Conservation (phyloP, 1,284 basidiomycete species). For the Leccinum pallidistipes region DNA sequence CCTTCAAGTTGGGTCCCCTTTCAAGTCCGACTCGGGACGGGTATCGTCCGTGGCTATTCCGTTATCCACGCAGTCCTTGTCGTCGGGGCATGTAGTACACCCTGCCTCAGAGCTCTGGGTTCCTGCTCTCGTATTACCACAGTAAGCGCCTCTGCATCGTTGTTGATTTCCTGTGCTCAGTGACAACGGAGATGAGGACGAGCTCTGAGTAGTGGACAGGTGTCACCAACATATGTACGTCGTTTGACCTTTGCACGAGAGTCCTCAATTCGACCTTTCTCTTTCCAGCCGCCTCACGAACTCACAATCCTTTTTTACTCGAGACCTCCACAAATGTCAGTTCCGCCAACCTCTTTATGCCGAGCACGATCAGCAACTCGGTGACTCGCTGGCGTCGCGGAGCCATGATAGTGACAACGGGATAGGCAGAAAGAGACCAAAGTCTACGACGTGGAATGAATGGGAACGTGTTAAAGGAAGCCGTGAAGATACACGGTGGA, state of each 20-base stretch:
- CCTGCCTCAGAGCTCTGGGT: slow-evolving; percentile 29
- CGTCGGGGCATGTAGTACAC: slow-evolving; percentile 34
- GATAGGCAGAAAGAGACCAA: slow-evolving; percentile 23
- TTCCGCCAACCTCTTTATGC: slow-evolving; percentile 36
- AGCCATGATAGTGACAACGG: slow-evolving; percentile 5
- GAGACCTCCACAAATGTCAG: slow-evolving; percentile 43
- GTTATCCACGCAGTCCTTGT: slow-evolving; percentile 35
- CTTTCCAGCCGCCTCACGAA: slow-evolving; percentile 37
- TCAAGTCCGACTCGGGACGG: slow-evolving; percentile 22
- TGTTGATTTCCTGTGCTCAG: slow-evolving; percentile 17
- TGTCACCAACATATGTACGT: slow-evolving; percentile 65
- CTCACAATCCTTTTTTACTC: slow-evolving; percentile 45
- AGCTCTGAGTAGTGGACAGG: slow-evolving; percentile 71
- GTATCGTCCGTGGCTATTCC: slow-evolving; percentile 33
- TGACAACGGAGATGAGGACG: slow-evolving; percentile 55
- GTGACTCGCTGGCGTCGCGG: slow-evolving; percentile 7
- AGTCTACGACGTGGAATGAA: slow-evolving; percentile 55
- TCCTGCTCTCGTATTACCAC: slow-evolving; percentile 31
- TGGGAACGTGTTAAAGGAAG: slow-evolving; percentile 27
- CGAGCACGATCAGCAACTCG: slow-evolving; percentile 18
- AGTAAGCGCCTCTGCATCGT: slow-evolving; percentile 19
- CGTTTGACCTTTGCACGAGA: slow-evolving; percentile 7
- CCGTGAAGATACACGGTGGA: slow-evolving; percentile 28
- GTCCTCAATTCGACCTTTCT: slow-evolving; percentile 8
- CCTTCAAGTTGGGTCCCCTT: slow-evolving; percentile 27